These are phyloP conservation scores for Pichiaceae sp. DNA, from an alignment of 1,139 yeast genomes.

Conservation along the genomic window DNA sequence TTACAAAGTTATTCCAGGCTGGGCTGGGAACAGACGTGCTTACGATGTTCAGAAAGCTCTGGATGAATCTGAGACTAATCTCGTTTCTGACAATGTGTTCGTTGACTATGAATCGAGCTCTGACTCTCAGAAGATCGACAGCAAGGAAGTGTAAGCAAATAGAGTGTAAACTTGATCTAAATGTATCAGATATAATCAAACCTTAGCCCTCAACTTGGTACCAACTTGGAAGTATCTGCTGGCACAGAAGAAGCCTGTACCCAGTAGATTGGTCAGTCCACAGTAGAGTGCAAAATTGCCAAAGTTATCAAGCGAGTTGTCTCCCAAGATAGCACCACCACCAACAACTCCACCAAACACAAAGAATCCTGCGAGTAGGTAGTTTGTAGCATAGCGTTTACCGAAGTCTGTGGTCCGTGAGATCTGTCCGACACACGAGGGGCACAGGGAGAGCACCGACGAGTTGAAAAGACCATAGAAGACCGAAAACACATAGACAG, in stretches of 20 bases:
- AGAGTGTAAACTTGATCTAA: no score
- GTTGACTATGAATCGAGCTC: no score
- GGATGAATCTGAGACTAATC: no score
- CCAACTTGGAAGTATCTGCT: slow-evolving; percentile 31
- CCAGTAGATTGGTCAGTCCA: slow-evolving; percentile 21
- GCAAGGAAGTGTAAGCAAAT: no score
- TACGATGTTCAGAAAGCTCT: no score
- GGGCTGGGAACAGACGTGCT: slow-evolving; percentile 10
- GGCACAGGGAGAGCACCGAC: slow-evolving; percentile 34
- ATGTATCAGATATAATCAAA: background rate
- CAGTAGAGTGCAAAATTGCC: slow-evolving; percentile 26
- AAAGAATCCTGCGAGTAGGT: slow-evolving; percentile 26
- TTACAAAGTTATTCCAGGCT: slow-evolving; percentile 7
- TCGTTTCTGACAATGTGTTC: no score
- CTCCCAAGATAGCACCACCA: slow-evolving; percentile 37
- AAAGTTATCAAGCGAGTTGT: slow-evolving; percentile 17
- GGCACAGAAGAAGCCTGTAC: slow-evolving; percentile 19
- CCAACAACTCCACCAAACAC: slow-evolving; percentile 34
- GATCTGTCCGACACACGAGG: slow-evolving; percentile 34
- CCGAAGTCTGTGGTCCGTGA: slow-evolving; percentile 41
- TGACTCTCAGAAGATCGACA: no score
- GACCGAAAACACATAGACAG: slow-evolving; percentile 37
- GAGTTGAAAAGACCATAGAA: slow-evolving; percentile 48
- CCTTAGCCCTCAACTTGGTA: slow-evolving; percentile 4
- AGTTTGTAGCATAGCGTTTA: slow-evolving; percentile 32